Evolutionary conservation across 257 asterid species (phyloP).

Genomic region (Forsythia suspensa): DNA sequence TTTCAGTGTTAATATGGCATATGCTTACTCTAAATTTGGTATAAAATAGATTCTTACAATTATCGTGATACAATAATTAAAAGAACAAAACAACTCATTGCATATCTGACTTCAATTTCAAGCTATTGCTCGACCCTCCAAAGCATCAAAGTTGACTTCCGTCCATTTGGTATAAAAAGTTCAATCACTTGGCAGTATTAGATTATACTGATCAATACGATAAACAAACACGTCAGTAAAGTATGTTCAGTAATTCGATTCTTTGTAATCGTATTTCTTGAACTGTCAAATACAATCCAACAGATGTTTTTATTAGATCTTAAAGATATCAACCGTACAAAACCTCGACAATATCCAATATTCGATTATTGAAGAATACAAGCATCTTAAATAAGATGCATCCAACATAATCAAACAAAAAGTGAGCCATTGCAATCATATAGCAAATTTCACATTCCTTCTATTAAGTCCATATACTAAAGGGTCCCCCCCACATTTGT

Average conservation of each 20-base stretch:
- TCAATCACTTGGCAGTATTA: no score
- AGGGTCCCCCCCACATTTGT: slow-evolving; percentile 25
- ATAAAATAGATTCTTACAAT: no score
- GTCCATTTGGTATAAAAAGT: no score
- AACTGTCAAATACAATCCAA: background rate
- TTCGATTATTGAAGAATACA: background rate
- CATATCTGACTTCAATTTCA: no score
- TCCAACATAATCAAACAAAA: slow-evolving; percentile 15
- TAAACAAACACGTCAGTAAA: no score
- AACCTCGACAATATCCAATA: background rate
- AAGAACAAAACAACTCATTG: background rate
- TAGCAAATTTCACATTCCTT: background rate
- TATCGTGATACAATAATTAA: no score
- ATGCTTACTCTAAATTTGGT: background rate
- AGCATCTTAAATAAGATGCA: background rate
- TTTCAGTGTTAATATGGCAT: background rate
- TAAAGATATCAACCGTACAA: background rate
- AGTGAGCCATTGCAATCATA: background rate
- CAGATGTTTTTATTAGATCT: background rate
- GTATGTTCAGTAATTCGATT: no score
- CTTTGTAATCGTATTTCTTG: no score
- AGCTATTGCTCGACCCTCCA: no score
- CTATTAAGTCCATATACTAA: background rate
- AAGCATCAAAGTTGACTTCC: no score
- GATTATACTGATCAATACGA: no score